Conservation (phyloP, 768 basidiomycete genomes). For the Rhizopogon sp. region DNA sequence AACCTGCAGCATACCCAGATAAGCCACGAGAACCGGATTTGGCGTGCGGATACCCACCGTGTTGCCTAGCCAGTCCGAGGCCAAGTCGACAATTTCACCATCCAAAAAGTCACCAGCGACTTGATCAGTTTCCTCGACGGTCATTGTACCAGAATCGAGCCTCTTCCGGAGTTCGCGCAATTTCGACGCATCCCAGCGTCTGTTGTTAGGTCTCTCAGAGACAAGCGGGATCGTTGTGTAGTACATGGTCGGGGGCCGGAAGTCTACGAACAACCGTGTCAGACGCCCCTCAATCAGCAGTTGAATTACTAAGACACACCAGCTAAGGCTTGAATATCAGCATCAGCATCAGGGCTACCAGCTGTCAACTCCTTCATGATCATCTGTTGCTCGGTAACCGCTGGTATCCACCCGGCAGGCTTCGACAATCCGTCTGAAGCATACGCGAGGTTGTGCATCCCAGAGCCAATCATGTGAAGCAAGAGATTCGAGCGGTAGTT, state of each 20-base stretch:
- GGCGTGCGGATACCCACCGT: slow-evolving; percentile 38
- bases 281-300: background rate
- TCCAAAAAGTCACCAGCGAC: slow-evolving; percentile 89
- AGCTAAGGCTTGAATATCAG: slow-evolving; percentile 79
- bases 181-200: slow-evolving; percentile 91
- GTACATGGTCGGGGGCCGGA: slow-evolving; percentile 91
- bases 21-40: background rate
- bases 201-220: slow-evolving; percentile 77
- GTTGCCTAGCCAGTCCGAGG: slow-evolving; percentile 98
- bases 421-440: slow-evolving; percentile 54
- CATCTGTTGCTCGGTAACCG: slow-evolving; percentile 94
- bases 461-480: slow-evolving; percentile 81
- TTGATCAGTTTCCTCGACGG: slow-evolving; percentile 82
- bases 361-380: slow-evolving; percentile 89
- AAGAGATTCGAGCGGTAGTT: slow-evolving; percentile 92
- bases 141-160: slow-evolving; percentile 85
- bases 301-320: slow-evolving; percentile 46
- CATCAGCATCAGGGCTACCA: slow-evolving; percentile 72
- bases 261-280: slow-evolving; percentile 47
- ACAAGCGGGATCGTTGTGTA: slow-evolving; percentile 93
- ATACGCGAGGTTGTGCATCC: slow-evolving; percentile 55
- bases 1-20: slow-evolving; percentile 43
- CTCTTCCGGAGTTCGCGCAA: slow-evolving; percentile 92
- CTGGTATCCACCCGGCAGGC: slow-evolving; percentile 61
- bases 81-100: slow-evolving; percentile 90